phyloP scores from a whole-genome alignment of 2,329 filamentous ascomycete species.

The Alternaria brassicae region DNA sequence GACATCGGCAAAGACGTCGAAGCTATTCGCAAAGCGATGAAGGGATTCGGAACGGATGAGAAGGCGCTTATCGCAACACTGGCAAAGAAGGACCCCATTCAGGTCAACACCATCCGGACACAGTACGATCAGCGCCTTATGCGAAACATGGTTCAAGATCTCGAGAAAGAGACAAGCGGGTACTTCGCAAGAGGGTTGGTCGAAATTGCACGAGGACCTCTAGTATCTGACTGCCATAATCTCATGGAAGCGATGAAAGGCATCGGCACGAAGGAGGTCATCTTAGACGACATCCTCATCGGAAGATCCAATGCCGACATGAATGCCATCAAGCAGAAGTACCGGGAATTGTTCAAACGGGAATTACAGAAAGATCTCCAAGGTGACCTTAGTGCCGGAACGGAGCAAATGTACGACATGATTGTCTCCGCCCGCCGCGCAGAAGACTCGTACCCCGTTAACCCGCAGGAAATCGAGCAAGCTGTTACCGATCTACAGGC shows the following conservation, averaged over 20 bases:
- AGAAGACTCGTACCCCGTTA: constrained; percentile 78
- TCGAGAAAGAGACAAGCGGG: constrained; percentile 76
- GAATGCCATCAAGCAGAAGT: constrained; percentile 81
- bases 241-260: constrained; percentile 77
- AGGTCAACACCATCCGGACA: constrained; percentile 69
- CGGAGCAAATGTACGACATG: constrained; percentile 83
- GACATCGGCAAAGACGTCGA: constrained; percentile 75
- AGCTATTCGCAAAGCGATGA: constrained; percentile 81
- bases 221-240: constrained; percentile 76
- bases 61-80: constrained; percentile 74
- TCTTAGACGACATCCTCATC: constrained; percentile 87
- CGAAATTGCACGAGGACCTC: constrained; percentile 77
- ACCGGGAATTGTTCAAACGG: constrained; percentile 70
- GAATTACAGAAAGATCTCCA: constrained; percentile 75
- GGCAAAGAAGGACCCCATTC: constrained; percentile 76
- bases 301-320: constrained; percentile 87
- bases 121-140: constrained; percentile 68
- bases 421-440: constrained; percentile 75
- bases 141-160: constrained; percentile 73
- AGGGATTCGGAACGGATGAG: constrained; percentile 91
- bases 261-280: constrained; percentile 81
- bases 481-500: constrained; percentile 80
- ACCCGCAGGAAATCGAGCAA: constrained; percentile 74
- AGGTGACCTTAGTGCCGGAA: constrained; percentile 84
- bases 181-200: constrained; percentile 79